Evolutionary conservation across 1,284 basidiomycete species (phyloP).

Genomic region (Fistulinella cinereoalba): DNA sequence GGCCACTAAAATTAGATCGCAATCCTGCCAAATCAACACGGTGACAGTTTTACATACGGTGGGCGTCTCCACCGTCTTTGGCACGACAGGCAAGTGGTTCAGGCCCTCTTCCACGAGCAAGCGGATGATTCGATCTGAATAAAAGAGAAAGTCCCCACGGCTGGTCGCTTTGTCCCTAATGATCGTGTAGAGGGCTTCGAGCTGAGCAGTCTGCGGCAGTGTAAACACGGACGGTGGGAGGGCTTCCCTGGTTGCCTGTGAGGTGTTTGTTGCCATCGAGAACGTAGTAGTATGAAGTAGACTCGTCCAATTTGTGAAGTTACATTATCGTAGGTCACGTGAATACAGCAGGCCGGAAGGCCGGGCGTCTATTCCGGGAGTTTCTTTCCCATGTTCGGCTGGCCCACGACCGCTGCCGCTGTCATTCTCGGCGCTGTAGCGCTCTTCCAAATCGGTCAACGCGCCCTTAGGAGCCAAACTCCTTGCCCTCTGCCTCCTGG

Average conservation of each 20-base stretch:
- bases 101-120: conserved; percentile 83
- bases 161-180: conserved; percentile 84
- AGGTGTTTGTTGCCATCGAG: conserved; percentile 28
- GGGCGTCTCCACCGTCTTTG: conserved; percentile 78
- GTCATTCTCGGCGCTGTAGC: too few relatives aligned
- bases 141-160: conserved; percentile 96
- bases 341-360: too few relatives aligned
- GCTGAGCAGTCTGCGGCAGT: conserved; percentile 83
- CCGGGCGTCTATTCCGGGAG: too few relatives aligned
- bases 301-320: neutral
- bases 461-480: too few relatives aligned
- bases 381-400: too few relatives aligned
- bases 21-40: neutral
- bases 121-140: conserved; percentile 80
- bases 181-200: conserved; percentile 95
- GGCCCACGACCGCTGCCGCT: too few relatives aligned
- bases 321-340: too few relatives aligned
- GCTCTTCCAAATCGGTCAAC: too few relatives aligned
- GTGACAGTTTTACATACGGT: conserved; percentile 47
- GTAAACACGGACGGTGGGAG: conserved; percentile 82
- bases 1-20: neutral
- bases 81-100: conserved; percentile 91
- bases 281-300: neutral
- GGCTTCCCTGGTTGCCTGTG: conserved; percentile 35
- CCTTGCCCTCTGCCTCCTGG: too few relatives aligned